Conservation (phyloP, 805 yeast genomes). For the Candida ascalaphidarum region DNA sequence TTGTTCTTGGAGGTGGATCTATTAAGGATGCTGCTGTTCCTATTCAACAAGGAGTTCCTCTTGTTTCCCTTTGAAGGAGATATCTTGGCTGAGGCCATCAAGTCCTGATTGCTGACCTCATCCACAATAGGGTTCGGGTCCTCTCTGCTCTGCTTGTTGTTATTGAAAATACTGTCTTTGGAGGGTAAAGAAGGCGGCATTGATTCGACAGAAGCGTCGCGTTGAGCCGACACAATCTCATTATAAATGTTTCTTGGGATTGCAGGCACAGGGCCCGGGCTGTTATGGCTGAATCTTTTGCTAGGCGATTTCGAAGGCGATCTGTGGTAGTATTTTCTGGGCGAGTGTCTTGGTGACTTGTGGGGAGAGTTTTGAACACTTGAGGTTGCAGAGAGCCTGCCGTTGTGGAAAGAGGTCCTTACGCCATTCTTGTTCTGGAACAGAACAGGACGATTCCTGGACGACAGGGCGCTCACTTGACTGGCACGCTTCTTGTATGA, state of each 20-base stretch:
- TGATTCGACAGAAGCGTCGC: constrained; percentile 12
- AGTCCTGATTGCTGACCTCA: constrained; percentile 9
- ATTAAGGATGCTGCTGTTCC: constrained; percentile 8
- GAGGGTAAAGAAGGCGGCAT: constrained; percentile 36
- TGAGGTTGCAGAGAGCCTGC: constrained; percentile 19
- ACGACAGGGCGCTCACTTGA: constrained; percentile 25
- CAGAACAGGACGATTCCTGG: constrained; percentile 29
- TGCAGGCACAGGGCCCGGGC: constrained; percentile 17
- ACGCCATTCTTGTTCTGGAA: constrained; percentile 30
- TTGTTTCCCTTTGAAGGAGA: constrained; percentile 13
- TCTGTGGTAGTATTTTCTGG: constrained; percentile 2
- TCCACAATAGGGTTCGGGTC: constrained; percentile 10
- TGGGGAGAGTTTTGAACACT: constrained; percentile 26
- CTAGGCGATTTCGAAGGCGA: constrained; percentile 14
- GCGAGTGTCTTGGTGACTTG: constrained; percentile 10
- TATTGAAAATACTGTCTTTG: constrained; percentile 15
- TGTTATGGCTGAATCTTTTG: constrained; percentile 8
- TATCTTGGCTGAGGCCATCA: constrained; percentile 20
- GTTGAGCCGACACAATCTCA: constrained; percentile 31
- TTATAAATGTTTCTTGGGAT: constrained; percentile 36
- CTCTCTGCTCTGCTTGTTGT: no score
- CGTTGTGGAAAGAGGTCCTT: constrained; percentile 11
- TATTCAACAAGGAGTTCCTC: constrained; percentile 23
- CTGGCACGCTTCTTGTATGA: constrained; percentile 16
- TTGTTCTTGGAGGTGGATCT: constrained; percentile 20